A percentile compares a stretch with the other conserved stretches of the same genome.
These are phyloP conservation scores for Mycothermus thermophilus DNA, from an alignment of 495 filamentous ascomycete species.

Conservation along the genomic window DNA sequence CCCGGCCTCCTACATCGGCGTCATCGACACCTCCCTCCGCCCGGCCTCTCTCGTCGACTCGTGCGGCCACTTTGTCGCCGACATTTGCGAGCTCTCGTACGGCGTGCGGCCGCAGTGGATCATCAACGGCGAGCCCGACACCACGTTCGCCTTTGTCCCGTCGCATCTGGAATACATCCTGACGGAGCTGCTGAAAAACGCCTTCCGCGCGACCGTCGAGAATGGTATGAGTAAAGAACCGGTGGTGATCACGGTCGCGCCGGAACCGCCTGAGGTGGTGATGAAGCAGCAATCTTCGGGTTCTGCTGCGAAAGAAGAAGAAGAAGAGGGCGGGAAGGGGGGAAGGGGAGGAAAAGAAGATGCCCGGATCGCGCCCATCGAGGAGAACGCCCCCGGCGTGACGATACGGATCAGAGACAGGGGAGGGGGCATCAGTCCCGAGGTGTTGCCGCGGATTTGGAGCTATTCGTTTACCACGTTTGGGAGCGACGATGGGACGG, in stretches of 20 bases:
- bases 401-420: conserved; percentile 91
- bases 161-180: conserved; percentile 95
- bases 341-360: not conserved
- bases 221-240: conserved; percentile 62
- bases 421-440: conserved; percentile 81
- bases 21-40: conserved; percentile 83
- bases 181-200: conserved; percentile 92
- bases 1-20: conserved; percentile 65
- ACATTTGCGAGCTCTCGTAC: conserved; percentile 94
- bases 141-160: conserved; percentile 78
- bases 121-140: conserved; percentile 69
- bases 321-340: not conserved
- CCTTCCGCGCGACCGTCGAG: conserved; percentile 86
- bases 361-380: conserved; percentile 40
- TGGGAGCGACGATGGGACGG: conserved; percentile 40
- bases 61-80: conserved; percentile 80
- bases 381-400: conserved; percentile 62
- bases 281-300: too few species aligned
- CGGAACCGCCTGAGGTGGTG: conserved; percentile 45
- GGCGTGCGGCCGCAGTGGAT: conserved; percentile 70
- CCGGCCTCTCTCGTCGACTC: conserved; percentile 65
- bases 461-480: conserved; percentile 95
- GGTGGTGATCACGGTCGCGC: conserved; percentile 83
- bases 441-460: conserved; percentile 77
- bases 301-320: too few species aligned